Base-by-base conservation (phyloP, 148 eudicot genomes). In the Heliamphora exappendiculata region DNA sequence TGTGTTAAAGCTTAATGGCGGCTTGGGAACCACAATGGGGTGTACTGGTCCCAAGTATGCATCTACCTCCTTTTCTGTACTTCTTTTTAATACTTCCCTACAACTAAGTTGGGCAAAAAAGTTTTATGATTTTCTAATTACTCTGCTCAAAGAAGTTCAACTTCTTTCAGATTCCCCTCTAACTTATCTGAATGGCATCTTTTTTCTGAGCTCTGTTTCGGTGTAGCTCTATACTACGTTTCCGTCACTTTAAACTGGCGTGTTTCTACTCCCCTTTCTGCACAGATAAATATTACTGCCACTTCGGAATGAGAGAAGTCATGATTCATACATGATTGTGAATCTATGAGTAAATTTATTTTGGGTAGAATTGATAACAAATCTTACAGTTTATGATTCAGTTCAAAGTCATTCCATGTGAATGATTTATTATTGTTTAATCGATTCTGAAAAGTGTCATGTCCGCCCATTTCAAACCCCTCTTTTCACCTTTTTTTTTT, bases 1-100 rank as follows among this genome's bases (percentile, higher is more conserved):
- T 77, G 99, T 95, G 80, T 81, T 95, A 80, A 95, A 95, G 91
- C 99, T 95, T 62, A 95, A 92, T 85, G 99, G 99, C 85, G 99
- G 99, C 62, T 84, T 95, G 89, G 99, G 99, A 80, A 95, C 99
- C 12, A 95, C 99, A 63, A 95, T 95, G 99, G 99, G 99, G 11
- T 95, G 99, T 64, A 95, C 97, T 80, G 99, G 99, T 69, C 99
- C 99, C 29, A 95, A 95, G 99, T 95, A 91, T 66, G 94, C 73
- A 22, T 36, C 47, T 58, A 53, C 44, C 55, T 71, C 19, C 39
- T 37, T n/a, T n/a, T n/a, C 9, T 2, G 4, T 44, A 16, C n/a
- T 37, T 16, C 12, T 45, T 12, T 37, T 19, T 17, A 5, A 14
- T 39, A 19, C 51, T 55, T 55, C 24, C n/a, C 6, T 14, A n/a